Conservation (phyloP, 441 rosid genomes). For the Populus hybrid region DNA sequence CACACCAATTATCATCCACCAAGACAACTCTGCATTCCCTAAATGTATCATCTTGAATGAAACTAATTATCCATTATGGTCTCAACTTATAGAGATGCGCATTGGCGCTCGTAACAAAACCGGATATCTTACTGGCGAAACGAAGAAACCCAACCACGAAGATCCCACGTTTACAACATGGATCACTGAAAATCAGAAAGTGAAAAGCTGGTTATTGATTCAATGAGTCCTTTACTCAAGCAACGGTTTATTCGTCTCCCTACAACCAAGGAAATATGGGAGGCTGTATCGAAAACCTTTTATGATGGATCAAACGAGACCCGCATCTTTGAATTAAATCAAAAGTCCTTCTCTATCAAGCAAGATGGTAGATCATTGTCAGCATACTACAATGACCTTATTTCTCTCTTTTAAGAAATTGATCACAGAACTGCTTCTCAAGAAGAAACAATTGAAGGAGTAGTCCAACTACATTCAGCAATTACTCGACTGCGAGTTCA, state of each 20-base stretch:
- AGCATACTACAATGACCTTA: no score
- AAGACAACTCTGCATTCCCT: neutral
- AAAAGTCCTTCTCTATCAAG: no score
- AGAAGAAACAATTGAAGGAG: neutral
- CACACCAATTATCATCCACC: neutral
- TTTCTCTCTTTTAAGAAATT: no score
- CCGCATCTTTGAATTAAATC: no score
- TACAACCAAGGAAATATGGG: no score
- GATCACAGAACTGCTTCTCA: no score
- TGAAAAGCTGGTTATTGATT: no score
- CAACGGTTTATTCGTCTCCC: no score
- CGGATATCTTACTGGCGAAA: neutral
- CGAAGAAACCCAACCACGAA: neutral
- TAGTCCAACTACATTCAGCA: neutral
- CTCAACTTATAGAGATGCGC: neutral
- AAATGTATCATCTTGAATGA: constrained; percentile 8
- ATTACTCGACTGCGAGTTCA: constrained; percentile 12
- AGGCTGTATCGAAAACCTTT: no score
- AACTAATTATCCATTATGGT: neutral
- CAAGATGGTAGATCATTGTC: no score
- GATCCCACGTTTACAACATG: neutral
- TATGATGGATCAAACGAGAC: no score
- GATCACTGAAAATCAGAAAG: constrained; percentile 2
- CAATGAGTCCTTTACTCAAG: no score
- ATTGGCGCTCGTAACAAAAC: constrained; percentile 1